phyloP scores from a whole-genome alignment of 805 yeast species.

The Myxozyma nipponensis region DNA sequence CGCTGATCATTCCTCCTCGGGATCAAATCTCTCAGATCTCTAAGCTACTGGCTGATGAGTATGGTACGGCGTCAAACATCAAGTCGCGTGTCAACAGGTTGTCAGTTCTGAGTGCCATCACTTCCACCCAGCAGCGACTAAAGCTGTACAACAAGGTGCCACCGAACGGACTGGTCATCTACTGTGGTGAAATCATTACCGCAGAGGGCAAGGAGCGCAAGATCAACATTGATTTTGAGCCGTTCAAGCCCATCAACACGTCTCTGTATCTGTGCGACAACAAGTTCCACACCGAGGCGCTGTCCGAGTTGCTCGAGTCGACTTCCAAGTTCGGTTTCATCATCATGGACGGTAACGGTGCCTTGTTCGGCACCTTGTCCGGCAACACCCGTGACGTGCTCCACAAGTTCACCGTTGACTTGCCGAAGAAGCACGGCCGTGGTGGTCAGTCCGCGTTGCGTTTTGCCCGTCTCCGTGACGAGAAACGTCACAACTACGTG shows the following conservation, averaged over 20 bases:
- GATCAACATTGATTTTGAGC: constrained; percentile 95
- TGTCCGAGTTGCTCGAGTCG: constrained; percentile 86
- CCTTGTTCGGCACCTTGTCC: constrained; percentile 87
- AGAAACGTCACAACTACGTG: constrained; percentile 97
- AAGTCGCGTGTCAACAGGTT: constrained; percentile 96
- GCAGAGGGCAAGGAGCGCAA: constrained; percentile 97
- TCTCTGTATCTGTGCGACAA: constrained; percentile 93
- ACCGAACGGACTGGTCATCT: constrained; percentile 88
- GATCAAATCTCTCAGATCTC: constrained; percentile 85
- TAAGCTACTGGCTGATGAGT: constrained; percentile 94
- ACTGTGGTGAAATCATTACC: constrained; percentile 97
- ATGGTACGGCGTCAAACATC: constrained; percentile 97
- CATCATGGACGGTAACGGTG: constrained; percentile 99
- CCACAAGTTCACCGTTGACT: constrained; percentile 93
- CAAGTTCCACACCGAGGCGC: constrained; percentile 96
- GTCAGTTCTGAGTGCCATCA: constrained; percentile 93
- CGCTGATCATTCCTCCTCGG: constrained; percentile 79
- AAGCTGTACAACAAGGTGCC: constrained; percentile 88
- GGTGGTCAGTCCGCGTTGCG: constrained; percentile 99
- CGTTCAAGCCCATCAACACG: constrained; percentile 98
- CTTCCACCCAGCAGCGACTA: constrained; percentile 95
- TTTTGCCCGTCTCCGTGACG: constrained; percentile 98
- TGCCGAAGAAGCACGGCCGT: constrained; percentile 99
- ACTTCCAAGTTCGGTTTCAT: constrained; percentile 97
- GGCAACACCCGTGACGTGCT: constrained; percentile 96